Base-by-base conservation (phyloP, 2,329 filamentous ascomycete genomes). In the Aspergillus brunneoviolaceus region DNA sequence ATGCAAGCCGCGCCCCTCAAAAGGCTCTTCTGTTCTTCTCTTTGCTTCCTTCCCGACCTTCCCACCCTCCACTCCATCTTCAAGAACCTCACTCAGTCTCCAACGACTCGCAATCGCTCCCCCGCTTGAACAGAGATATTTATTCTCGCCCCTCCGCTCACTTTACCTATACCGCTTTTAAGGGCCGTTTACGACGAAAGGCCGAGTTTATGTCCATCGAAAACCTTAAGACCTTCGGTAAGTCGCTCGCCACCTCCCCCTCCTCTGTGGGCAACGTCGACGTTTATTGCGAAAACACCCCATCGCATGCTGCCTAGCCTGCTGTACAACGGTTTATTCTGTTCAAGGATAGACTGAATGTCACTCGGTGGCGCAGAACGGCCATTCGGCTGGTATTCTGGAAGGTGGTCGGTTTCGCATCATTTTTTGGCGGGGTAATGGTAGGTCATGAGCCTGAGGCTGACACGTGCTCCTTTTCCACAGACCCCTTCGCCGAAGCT, bases 401-500 rank as follows among this genome's bases (percentile, higher is more conserved):
- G 29, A 49, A 16, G 58, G 56, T 60, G 21, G 45, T 60, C 53
- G 50, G 49, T 54, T 51, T 53, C 53, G 45, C 62, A 60, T 64
- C 48, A 58, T 58, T 62, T 58, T 55, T 59, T 66, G 66, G 76
- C 73, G 76, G 75, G 76, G 76, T 77, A 76, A 63, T 64, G 68
- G 70, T 60, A 66, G 62, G 60, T 67, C 64, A 65, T 54, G 49
- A 61, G 64, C 64, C 65, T 67, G 57, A 70, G 63, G 69, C 73
- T 76, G 68, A 76, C 73, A 70, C 63, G 55, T 66, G 61, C 60
- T 64, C 63, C 60, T 64, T 63, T 64, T 64, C 62, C 62, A 72
- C 77, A 97, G 95, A 99, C 89, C 95, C 95, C 90, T 99, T 99
- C 92, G 95, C 95, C 89, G 95, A 98, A 91, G 95, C 93, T 88